Evolutionary conservation across 768 basidiomycete genomes (phyloP).

Genomic region (Tylopilus intermedius): DNA sequence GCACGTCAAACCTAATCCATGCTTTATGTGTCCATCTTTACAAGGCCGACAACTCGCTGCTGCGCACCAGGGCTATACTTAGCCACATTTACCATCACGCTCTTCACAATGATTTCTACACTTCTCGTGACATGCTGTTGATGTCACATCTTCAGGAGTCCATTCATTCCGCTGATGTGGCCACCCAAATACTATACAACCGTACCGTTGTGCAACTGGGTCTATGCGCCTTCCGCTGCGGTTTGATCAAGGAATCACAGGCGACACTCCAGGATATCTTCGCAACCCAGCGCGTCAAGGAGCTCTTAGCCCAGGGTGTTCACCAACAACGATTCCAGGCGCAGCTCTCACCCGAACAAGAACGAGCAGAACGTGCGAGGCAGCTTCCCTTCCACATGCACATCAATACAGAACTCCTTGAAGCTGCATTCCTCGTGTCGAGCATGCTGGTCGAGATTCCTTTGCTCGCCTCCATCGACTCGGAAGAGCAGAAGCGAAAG

Average conservation of each 20-base stretch:
- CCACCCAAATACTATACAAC: conserved; percentile 97
- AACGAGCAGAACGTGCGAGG: conserved; percentile 91
- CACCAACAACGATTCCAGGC: conserved; percentile 86
- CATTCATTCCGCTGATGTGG: conserved; percentile 92
- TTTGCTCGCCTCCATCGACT: conserved; percentile 87
- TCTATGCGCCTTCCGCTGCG: conserved; percentile 92
- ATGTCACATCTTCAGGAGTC: conserved; percentile 99
- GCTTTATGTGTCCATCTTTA: conserved; percentile 89
- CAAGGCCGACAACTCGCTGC: conserved; percentile 82
- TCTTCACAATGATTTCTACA: conserved; percentile 93
- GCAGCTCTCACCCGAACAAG: conserved; percentile 86
- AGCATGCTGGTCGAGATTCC: conserved; percentile 99
- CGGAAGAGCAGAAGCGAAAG: conserved; percentile 90
- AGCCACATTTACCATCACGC: conserved; percentile 97
- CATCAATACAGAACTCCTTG: conserved; percentile 95
- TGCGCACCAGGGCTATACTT: conserved; percentile 95
- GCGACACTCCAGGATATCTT: conserved; percentile 93
- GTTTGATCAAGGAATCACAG: conserved; percentile 91
- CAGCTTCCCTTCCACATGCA: conserved; percentile 99
- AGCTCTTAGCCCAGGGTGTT: conserved; percentile 92
- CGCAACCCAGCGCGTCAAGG: conserved; percentile 93
- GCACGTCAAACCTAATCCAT: conserved; percentile 78
- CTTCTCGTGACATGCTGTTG: conserved; percentile 93
- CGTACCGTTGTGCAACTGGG: conserved; percentile 96
- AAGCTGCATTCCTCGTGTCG: conserved; percentile 95